Evolutionary conservation across 306 rosid species (phyloP).

Genomic region (Trichosanthes cucumerina): DNA sequence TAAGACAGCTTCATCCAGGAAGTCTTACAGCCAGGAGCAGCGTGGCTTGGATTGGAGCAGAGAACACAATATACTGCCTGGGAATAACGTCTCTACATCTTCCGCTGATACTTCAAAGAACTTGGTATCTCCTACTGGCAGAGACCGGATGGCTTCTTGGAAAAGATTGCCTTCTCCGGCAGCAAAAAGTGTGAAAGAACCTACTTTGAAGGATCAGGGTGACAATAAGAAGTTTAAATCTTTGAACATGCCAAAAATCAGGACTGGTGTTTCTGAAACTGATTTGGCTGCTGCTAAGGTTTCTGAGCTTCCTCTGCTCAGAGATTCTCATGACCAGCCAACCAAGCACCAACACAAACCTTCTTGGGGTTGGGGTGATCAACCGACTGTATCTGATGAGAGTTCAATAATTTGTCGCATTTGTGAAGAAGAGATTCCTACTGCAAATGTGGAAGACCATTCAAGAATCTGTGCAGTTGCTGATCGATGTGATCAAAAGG

Average conservation of each 20-base stretch:
- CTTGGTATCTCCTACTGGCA: slow-evolving; percentile 44
- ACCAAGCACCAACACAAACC: slow-evolving; percentile 75
- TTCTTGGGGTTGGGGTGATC: slow-evolving; percentile 98
- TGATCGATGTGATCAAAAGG: slow-evolving; percentile 90
- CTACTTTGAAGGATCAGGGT: slow-evolving; percentile 50
- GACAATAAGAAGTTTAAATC: slow-evolving; percentile 46
- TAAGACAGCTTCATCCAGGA: slow-evolving; percentile 52
- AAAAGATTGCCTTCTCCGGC: slow-evolving; percentile 72
- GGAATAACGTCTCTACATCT: slow-evolving; percentile 24
- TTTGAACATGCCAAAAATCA: slow-evolving; percentile 34
- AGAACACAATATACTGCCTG: slow-evolving; percentile 30
- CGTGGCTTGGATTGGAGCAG: slow-evolving; percentile 51
- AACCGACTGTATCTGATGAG: slow-evolving; percentile 49
- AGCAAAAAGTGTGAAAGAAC: slow-evolving; percentile 42
- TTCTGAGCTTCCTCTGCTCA: slow-evolving; percentile 42
- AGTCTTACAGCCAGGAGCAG: slow-evolving; percentile 91
- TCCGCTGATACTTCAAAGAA: slow-evolving; percentile 40
- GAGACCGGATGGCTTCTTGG: slow-evolving; percentile 82
- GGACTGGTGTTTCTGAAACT: slow-evolving; percentile 37
- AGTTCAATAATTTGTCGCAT: slow-evolving; percentile 93
- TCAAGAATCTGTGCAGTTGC: slow-evolving; percentile 89
- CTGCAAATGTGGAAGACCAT: slow-evolving; percentile 89
- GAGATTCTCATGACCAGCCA: slow-evolving; percentile 69
- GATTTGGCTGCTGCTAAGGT: slow-evolving; percentile 51
- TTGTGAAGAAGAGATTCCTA: slow-evolving; percentile 97